A percentile compares a stretch with the other conserved stretches of the same genome.
phyloP scores from a whole-genome alignment of 2,329 filamentous ascomycete species.

The Teratosphaeria epicoccoides region DNA sequence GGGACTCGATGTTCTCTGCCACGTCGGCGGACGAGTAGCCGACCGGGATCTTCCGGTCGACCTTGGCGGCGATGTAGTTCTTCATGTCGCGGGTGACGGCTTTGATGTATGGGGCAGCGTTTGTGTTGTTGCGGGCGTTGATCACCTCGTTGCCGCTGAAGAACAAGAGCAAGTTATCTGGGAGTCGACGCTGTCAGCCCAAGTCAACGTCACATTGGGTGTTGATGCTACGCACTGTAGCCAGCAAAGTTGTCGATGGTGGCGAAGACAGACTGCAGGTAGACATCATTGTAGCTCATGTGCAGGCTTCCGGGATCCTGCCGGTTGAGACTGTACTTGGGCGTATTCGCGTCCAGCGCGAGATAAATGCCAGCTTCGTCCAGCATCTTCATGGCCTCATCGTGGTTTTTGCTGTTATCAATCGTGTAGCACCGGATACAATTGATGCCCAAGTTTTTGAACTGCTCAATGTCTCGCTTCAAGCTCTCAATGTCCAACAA shows the following conservation, averaged over 20 bases:
- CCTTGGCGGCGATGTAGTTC: constrained; percentile 64
- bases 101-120: constrained; percentile 57
- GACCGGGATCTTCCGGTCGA: constrained; percentile 59
- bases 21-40: constrained; percentile 82
- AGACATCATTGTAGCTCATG: constrained; percentile 50
- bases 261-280: constrained; percentile 76
- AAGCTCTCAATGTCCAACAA: constrained; percentile 60
- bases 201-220: background rate
- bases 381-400: constrained; percentile 71
- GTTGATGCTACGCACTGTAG: constrained; percentile 39
- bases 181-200: background rate
- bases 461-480: constrained; percentile 66
- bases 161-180: constrained; percentile 70
- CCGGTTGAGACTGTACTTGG: constrained; percentile 78
- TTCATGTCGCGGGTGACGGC: constrained; percentile 72
- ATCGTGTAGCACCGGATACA: constrained; percentile 87
- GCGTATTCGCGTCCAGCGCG: constrained; percentile 81
- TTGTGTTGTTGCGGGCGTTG: constrained; percentile 51
- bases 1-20: constrained; percentile 70
- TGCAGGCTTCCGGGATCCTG: constrained; percentile 43
- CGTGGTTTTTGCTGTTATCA: constrained; percentile 73
- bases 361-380: constrained; percentile 83
- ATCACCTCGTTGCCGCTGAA: constrained; percentile 71
- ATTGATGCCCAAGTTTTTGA: constrained; percentile 71
- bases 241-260: constrained; percentile 74